A percentile compares a stretch with the other conserved stretches of the same genome.
These are phyloP conservation scores for Talaromyces sp. DNA, from an alignment of 2,329 filamentous ascomycete genomes.

Conservation along the genomic window DNA sequence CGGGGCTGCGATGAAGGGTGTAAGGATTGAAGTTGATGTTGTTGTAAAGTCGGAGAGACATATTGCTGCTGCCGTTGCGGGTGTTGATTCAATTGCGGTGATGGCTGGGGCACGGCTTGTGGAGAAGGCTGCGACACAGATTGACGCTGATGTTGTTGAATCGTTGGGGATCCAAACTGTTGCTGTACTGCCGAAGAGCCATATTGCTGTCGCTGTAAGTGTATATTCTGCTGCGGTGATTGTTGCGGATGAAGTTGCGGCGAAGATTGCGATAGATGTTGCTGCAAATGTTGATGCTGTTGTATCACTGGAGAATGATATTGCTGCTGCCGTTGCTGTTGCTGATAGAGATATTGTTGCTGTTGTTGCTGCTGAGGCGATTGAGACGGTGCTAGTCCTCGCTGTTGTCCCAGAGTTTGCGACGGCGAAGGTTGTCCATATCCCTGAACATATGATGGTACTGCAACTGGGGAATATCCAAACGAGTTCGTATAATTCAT, in stretches of 20 bases:
- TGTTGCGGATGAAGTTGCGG: constrained; percentile 17
- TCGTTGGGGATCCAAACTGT: constrained; percentile 28
- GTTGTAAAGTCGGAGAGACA: constrained; percentile 3
- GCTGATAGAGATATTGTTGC: constrained; percentile 21
- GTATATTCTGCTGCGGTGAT: constrained; percentile 18
- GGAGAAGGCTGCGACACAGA: constrained; percentile 14
- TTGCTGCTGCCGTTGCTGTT: constrained; percentile 18
- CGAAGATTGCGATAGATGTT: constrained; percentile 8
- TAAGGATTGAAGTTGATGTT: constrained; percentile 4
- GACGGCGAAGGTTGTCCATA: constrained; percentile 31
- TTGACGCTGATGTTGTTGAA: constrained; percentile 14
- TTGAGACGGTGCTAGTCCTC: constrained; percentile 18
- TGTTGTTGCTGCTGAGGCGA: constrained; percentile 24
- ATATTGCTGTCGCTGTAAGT: constrained; percentile 10
- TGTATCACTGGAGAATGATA: constrained; percentile 5
- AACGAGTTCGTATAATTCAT: constrained; percentile 35
- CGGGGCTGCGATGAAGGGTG: neutral
- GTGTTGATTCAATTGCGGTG: constrained; percentile 22
- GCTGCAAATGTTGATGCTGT: constrained; percentile 4
- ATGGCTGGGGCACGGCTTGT: constrained; percentile 24
- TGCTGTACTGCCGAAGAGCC: constrained; percentile 2
- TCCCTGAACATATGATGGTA: constrained; percentile 29
- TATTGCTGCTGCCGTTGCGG: constrained; percentile 16
- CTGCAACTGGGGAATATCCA: constrained; percentile 33
- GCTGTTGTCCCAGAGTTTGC: constrained; percentile 20